Evolutionary conservation across 768 basidiomycete species (phyloP).

Genomic region (Calocybe cyanea): DNA sequence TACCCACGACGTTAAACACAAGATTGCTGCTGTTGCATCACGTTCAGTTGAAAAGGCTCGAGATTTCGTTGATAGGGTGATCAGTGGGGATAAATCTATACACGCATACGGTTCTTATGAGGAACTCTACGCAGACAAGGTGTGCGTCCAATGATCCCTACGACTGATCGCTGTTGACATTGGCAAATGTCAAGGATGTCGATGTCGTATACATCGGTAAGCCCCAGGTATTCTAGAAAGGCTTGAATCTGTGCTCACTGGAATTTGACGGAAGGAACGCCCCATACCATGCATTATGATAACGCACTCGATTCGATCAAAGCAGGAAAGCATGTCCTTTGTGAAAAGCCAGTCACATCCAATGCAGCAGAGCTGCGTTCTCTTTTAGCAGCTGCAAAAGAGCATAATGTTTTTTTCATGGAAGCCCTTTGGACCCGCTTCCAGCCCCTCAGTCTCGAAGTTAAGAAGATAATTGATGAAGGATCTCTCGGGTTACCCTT

Average conservation of each 20-base stretch:
- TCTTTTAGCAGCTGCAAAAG: conserved; percentile 69
- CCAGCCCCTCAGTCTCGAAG: conserved; percentile 62
- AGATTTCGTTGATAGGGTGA: conserved; percentile 57
- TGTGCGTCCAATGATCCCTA: conserved; percentile 23
- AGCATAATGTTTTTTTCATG: conserved; percentile 84
- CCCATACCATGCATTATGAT: conserved; percentile 79
- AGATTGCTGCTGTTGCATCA: conserved; percentile 74
- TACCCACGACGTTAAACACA: conserved; percentile 63
- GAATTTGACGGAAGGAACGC: conserved; percentile 51
- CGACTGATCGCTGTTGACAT: neutral
- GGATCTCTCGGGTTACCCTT: conserved; percentile 66
- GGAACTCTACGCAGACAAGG: conserved; percentile 68
- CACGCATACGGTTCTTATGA: conserved; percentile 73
- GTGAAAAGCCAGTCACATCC: conserved; percentile 84
- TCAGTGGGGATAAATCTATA: conserved; percentile 46
- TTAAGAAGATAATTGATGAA: conserved; percentile 59
- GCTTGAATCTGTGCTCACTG: neutral
- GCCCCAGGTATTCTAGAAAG: neutral
- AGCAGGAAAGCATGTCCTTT: conserved; percentile 81
- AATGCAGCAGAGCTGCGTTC: conserved; percentile 75
- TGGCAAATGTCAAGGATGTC: conserved; percentile 45
- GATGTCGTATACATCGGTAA: conserved; percentile 75
- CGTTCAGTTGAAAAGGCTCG: conserved; percentile 65
- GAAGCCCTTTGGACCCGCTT: conserved; percentile 90
- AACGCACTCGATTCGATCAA: conserved; percentile 74